phyloP scores from a whole-genome alignment of 805 yeast species.

The Starmerella bombicola region DNA sequence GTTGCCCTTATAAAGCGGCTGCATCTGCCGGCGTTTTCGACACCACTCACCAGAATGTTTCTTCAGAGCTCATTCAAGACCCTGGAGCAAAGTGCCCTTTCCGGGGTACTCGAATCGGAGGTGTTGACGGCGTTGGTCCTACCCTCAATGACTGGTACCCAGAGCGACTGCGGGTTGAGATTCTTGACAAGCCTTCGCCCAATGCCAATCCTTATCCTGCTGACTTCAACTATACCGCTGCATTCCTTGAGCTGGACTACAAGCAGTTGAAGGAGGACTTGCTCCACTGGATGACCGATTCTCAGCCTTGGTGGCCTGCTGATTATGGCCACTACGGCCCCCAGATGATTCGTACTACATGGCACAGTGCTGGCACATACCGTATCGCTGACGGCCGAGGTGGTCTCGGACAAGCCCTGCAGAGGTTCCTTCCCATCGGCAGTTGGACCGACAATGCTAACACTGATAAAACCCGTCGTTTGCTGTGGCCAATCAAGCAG shows the following conservation, averaged over 20 bases:
- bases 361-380: constrained; percentile 21
- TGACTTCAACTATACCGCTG: constrained; percentile 13
- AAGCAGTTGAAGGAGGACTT: constrained; percentile 14
- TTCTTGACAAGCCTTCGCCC: constrained; percentile 13
- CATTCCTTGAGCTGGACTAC: constrained; percentile 13
- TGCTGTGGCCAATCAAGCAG: constrained; percentile 20
- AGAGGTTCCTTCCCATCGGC: constrained; percentile 17
- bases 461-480: constrained; percentile 19
- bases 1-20: constrained; percentile 4
- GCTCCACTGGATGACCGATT: constrained; percentile 10
- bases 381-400: constrained; percentile 21
- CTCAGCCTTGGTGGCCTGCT: constrained; percentile 20
- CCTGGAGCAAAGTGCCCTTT: constrained; percentile 14
- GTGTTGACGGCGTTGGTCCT: constrained; percentile 16
- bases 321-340: constrained; percentile 21
- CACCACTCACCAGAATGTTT: constrained; percentile 4
- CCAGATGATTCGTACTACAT: constrained; percentile 15
- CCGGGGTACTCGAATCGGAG: constrained; percentile 15
- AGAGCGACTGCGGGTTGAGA: constrained; percentile 15
- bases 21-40: constrained; percentile 2
- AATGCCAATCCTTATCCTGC: constrained; percentile 10
- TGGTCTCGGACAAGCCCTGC: constrained; percentile 17
- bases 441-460: constrained; percentile 19
- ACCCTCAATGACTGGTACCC: constrained; percentile 15
- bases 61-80: constrained; percentile 4